Evolutionary conservation across 345 rosid species (phyloP), one percentile per base, ranked within the genome.

Genomic region (Citrus mangshanensis): DNA sequence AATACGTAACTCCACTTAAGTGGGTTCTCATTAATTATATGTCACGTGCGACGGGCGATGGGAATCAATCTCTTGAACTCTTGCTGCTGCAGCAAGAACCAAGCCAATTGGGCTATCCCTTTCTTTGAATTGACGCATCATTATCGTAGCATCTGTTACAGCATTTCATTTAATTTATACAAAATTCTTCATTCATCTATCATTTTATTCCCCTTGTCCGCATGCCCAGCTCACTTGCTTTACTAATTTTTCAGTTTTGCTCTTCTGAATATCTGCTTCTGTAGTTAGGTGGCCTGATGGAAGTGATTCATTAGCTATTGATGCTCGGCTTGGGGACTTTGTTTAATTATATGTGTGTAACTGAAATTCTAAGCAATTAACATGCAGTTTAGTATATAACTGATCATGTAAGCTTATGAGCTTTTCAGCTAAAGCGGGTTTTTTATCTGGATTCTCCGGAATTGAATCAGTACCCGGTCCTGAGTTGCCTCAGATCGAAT

Each of bases 401-500:
- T 59, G 77, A 61, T 49, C 51, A 32, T 56, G 40, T 56, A 46
- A 46, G 10, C 27, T 72, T 79, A 27, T 70, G 40, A 16, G 38
- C 71, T 79, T 72, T 81, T 88, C 92, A 92, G 98, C 93, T 60
- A 68, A 86, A 81, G 98, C 98, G 21, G 98, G 98, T 14, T 3
- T 95, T 56, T 72, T 95, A 83, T 95, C 98, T 0, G 98, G 98
- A 78, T 83, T 83, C 22, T 30, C 98, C 7, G 98, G 98, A 42
- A 84, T 95, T 72, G 98, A 93, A 87, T 95, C 99, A 68, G 78
- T 93, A n/a, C 98, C 98, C 6, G 95, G 96, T 38, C 99, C 99
- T 7, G 73, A 91, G 70, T 80, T 95, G 78, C 99, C 99, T 40
- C 79, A 89, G 70, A 81, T 95, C 16, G 99, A 95, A 4, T 93